phyloP scores from a whole-genome alignment of 2,329 filamentous ascomycete genomes.

The Aspergillus tubingensis region DNA sequence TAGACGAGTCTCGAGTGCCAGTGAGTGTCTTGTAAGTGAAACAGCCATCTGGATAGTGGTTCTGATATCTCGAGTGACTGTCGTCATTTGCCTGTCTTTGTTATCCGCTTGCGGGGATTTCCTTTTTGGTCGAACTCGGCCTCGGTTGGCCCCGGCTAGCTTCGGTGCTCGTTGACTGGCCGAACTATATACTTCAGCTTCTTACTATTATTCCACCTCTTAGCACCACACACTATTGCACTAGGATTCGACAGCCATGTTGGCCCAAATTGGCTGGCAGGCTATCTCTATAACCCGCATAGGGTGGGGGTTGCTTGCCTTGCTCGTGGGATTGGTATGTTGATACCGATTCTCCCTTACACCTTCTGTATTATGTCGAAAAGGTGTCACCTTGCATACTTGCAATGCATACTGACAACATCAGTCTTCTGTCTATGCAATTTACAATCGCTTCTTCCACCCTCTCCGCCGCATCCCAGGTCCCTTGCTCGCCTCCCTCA shows the following conservation, averaged over 20 bases:
- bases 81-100: background rate
- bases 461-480: slow-evolving; percentile 36
- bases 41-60: background rate
- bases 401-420: background rate
- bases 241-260: background rate
- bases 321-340: slow-evolving; percentile 9
- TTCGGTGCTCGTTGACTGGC: background rate
- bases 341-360: background rate
- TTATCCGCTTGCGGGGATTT: background rate
- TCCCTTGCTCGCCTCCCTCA: slow-evolving; percentile 33
- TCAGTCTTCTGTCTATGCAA: slow-evolving; percentile 22
- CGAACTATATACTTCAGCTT: background rate
- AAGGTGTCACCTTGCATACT: background rate
- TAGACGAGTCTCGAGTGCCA: background rate
- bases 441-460: slow-evolving; percentile 41
- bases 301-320: background rate
- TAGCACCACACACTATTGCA: background rate
- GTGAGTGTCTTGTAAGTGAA: background rate
- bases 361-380: background rate
- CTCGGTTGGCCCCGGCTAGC: background rate
- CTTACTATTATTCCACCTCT: background rate
- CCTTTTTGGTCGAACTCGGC: background rate
- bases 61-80: background rate
- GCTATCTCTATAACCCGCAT: background rate
- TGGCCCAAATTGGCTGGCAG: slow-evolving; percentile 11